These are phyloP conservation scores for Gastrolobium villosum DNA, from an alignment of 306 rosid species.

Conservation along the genomic window DNA sequence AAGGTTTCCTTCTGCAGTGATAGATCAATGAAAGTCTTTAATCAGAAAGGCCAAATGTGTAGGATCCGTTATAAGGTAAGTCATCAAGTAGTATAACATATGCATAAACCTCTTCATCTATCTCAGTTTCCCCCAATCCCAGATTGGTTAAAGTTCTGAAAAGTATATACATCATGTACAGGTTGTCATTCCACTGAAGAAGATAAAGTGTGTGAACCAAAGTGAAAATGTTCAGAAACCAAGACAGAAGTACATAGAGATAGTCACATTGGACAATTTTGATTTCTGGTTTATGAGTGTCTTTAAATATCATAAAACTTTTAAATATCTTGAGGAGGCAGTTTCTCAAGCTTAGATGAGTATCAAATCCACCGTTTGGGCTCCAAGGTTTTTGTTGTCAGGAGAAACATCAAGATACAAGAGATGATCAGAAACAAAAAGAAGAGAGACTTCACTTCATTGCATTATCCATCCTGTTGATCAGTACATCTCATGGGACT, in stretches of 20 bases:
- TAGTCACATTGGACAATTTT: too few relatives aligned
- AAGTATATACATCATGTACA: too few relatives aligned
- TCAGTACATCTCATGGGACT: neutral
- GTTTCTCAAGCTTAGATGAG: too few relatives aligned
- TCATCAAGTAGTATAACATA: neutral
- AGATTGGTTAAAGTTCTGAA: too few relatives aligned
- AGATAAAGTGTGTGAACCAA: too few relatives aligned
- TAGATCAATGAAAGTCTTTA: neutral
- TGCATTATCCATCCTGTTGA: neutral
- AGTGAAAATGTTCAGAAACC: too few relatives aligned
- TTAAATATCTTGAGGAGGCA: too few relatives aligned
- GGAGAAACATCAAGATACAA: constrained; percentile 2
- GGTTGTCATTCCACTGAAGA: too few relatives aligned
- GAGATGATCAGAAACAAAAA: neutral
- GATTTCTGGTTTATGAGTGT: too few relatives aligned
- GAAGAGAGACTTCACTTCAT: neutral
- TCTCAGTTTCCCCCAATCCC: neutral
- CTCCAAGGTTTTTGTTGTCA: neutral
- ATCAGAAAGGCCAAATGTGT: constrained; percentile 47
- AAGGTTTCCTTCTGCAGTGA: constrained; percentile 76
- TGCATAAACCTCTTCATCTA: neutral
- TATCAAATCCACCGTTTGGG: neutral
- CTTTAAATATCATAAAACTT: too few relatives aligned
- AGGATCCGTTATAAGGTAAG: constrained; percentile 35
- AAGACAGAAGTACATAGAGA: too few relatives aligned